These are phyloP conservation scores for Taiozyma sp. DNA, from an alignment of 1,139 yeast genomes.

Conservation along the genomic window DNA sequence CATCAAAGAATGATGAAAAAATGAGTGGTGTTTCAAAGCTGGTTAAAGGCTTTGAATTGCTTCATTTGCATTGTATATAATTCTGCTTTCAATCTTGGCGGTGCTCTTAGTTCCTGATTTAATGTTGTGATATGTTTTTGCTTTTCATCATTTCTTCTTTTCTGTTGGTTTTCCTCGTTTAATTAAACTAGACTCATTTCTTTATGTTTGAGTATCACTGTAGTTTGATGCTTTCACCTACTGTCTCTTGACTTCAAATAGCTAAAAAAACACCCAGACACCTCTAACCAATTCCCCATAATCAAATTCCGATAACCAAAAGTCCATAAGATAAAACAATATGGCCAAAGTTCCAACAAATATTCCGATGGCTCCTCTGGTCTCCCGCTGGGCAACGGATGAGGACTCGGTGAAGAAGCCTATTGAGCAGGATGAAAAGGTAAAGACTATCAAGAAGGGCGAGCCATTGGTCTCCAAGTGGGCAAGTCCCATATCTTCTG, in stretches of 20 bases:
- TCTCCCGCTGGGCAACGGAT: constrained; percentile 21
- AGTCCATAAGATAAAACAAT: not conserved
- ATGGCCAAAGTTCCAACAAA: not conserved
- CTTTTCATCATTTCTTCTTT: too few relatives aligned
- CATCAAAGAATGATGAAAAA: not conserved
- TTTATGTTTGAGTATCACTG: too few relatives aligned
- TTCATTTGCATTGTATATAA: not conserved
- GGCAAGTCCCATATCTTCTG: constrained; percentile 10
- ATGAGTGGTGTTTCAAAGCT: not conserved
- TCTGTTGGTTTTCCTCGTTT: too few relatives aligned
- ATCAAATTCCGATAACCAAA: too few relatives aligned
- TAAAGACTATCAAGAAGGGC: constrained; percentile 15
- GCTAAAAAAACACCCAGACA: too few relatives aligned
- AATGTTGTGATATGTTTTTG: too few relatives aligned
- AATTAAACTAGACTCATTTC: too few relatives aligned
- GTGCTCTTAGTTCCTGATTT: too few relatives aligned
- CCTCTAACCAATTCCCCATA: too few relatives aligned
- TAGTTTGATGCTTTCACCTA: too few relatives aligned
- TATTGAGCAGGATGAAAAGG: constrained; percentile 10
- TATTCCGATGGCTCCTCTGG: constrained; percentile 21
- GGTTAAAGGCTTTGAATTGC: not conserved
- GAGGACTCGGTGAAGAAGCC: constrained; percentile 13
- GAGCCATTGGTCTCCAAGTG: constrained; percentile 17
- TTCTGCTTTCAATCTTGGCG: too few relatives aligned
- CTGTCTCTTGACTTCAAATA: too few relatives aligned